Base-by-base conservation (phyloP, 2,329 filamentous ascomycete species). In the Xylariaceae sp. region DNA sequence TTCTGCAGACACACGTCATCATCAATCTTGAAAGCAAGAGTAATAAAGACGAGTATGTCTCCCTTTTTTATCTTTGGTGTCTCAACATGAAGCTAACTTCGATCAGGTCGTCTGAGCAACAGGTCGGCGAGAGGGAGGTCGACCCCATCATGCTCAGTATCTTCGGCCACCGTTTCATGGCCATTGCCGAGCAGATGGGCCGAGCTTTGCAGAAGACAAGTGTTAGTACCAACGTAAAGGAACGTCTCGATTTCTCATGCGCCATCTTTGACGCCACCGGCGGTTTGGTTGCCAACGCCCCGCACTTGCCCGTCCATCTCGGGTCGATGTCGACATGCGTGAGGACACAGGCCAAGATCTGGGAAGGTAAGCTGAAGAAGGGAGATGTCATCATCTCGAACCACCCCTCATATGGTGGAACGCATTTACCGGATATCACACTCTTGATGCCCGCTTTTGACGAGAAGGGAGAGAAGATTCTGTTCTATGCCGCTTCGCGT, bases 251-350 rank as follows among this genome's bases (percentile, higher is more conserved):
- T 69, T 94, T 91, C 68, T 92, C 88, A 2, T 94, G 90, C 64
- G 90, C 90, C 34, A 79, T 93, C 1, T 93, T 93, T 64, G 89
- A 92, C 65, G 82, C 85, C 0, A 83, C 85, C 7, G 90, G 90
- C 15, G 88, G 88, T 0, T 77, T 93, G 1, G 89, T 93, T 1
- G 88, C 88, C 3, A 92, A 92, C 69, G 85, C 90, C 15, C 90
- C 90, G 0, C 89, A 94, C 76, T 76, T 94, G 10, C 90, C 90
- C 0, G 89, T 92, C 0, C 90, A 93, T 70, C 77, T 94, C 9
- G 89, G 89, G 34, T 90, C 87, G 52, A 92, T 93, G 89, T 89
- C 88, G n/a, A 92, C 89, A 8, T 92, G 89, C 53, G 88, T 93
- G 1, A 80, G 83, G 60, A 88, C 88, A 52, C 89, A 93, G 74